Percentiles rank a stretch among this genome's conserved stretches.
phyloP scores from a whole-genome alignment of 768 basidiomycete genomes.

The Basidioascus undulatus region DNA sequence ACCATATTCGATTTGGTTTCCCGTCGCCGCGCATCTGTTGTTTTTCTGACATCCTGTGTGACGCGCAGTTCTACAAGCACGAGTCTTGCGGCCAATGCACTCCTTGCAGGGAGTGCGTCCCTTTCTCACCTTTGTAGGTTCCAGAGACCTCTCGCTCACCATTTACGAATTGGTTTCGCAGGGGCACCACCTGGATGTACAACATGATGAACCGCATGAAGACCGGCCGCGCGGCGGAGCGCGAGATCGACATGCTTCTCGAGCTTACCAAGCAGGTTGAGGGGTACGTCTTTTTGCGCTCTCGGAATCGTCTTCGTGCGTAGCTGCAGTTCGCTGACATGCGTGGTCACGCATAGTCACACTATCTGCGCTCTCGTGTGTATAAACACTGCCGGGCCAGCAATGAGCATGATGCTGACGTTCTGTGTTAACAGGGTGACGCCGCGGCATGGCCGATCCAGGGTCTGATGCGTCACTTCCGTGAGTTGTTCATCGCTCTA shows the following conservation, averaged over 20 bases:
- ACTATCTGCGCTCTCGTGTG: slow-evolving; percentile 85
- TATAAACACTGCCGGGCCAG: too few species aligned
- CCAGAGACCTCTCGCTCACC: background rate
- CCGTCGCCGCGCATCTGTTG: slow-evolving; percentile 1
- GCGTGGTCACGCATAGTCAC: background rate
- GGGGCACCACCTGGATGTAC: slow-evolving; percentile 97
- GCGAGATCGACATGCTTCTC: slow-evolving; percentile 95
- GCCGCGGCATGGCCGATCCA: slow-evolving; percentile 98
- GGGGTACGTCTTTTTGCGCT: slow-evolving; percentile 22
- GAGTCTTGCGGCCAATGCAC: slow-evolving; percentile 96
- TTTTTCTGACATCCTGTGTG: background rate
- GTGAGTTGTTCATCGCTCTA: slow-evolving; percentile 16
- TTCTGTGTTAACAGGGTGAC: slow-evolving; percentile 30
- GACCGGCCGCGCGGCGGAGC: slow-evolving; percentile 63
- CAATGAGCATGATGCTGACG: too few species aligned
- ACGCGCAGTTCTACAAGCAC: slow-evolving; percentile 72
- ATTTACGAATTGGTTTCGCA: slow-evolving; percentile 24
- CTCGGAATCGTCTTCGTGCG: background rate
- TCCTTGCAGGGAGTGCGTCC: slow-evolving; percentile 33
- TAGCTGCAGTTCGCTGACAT: slow-evolving; percentile 2
- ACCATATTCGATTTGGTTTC: too few species aligned
- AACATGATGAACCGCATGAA: slow-evolving; percentile 98
- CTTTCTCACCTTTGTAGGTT: background rate
- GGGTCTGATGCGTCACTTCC: slow-evolving; percentile 91
- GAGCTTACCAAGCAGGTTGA: slow-evolving; percentile 39